These are phyloP conservation scores for Tardiomyces digboiensis DNA, from an alignment of 1,139 yeast species.

Conservation along the genomic window DNA sequence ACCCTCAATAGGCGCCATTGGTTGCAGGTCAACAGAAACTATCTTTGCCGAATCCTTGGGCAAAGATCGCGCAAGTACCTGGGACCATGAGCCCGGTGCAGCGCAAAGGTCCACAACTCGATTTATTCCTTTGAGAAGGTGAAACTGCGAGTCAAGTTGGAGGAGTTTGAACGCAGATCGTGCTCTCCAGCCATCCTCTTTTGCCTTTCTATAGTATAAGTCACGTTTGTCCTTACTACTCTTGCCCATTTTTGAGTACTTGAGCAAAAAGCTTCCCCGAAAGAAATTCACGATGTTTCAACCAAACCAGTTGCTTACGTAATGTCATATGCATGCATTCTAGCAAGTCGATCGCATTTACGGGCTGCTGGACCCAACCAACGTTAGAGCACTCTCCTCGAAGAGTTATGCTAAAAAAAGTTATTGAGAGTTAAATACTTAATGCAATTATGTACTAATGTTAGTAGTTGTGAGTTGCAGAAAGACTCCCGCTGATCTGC, in stretches of 20 bases:
- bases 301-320: too few species aligned
- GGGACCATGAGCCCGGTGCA: constrained; percentile 99
- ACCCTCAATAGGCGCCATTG: constrained; percentile 90
- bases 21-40: constrained; percentile 92
- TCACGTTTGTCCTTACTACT: constrained; percentile 95
- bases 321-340: too few species aligned
- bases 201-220: constrained; percentile 81
- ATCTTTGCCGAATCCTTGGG: constrained; percentile 36
- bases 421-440: too few species aligned
- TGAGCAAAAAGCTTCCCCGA: too few species aligned
- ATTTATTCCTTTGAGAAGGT: constrained; percentile 59
- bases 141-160: constrained; percentile 84
- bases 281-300: too few species aligned
- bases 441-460: too few species aligned
- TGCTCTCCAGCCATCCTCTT: constrained; percentile 97
- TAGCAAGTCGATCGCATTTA: too few species aligned
- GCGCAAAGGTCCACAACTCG: constrained; percentile 97
- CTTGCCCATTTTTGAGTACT: constrained; percentile 94
- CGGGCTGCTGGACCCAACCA: too few species aligned
- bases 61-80: constrained; percentile 72
- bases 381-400: too few species aligned
- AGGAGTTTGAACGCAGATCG: constrained; percentile 89
- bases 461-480: too few species aligned
- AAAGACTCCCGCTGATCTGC: too few species aligned
- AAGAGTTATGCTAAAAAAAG: too few species aligned